Conservation (phyloP, 78 protist genomes). For the Paratrimastix pyriformis region DNA sequence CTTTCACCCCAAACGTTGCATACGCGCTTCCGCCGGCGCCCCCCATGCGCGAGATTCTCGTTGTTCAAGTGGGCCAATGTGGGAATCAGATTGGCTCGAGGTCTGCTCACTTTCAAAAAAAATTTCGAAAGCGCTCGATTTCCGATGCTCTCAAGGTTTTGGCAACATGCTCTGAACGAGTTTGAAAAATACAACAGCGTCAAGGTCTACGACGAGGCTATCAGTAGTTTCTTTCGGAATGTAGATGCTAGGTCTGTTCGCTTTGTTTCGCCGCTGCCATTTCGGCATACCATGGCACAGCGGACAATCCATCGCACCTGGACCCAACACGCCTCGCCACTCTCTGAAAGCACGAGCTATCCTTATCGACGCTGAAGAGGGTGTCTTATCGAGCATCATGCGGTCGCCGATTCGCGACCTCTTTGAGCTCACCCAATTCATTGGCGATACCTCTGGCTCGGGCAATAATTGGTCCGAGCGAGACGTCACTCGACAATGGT, state of each 20-base stretch:
- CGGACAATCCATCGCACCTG: not conserved
- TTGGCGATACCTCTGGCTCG: conserved; percentile 49
- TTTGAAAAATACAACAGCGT: conserved; percentile 13
- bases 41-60: not conserved
- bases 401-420: conserved; percentile 40
- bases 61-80: conserved; percentile 31
- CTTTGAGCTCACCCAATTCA: conserved; percentile 42
- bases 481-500: not conserved
- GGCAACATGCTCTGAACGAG: conserved; percentile 66
- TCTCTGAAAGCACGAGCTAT: conserved; percentile 42
- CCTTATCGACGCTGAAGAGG: conserved; percentile 72
- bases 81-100: conserved; percentile 33
- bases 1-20: no score
- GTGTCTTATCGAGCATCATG: conserved; percentile 49
- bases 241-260: conserved; percentile 7
- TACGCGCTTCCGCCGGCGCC: no score
- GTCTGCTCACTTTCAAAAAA: not conserved
- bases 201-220: conserved; percentile 35
- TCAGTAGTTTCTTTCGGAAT: conserved; percentile 50
- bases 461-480: conserved; percentile 67
- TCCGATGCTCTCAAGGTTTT: conserved; percentile 47
- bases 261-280: conserved; percentile 4
- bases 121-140: not conserved
- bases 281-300: not conserved
- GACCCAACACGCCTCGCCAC: not conserved